Base-by-base conservation (phyloP, 1,284 basidiomycete species). In the Apiotrichum siamense region DNA sequence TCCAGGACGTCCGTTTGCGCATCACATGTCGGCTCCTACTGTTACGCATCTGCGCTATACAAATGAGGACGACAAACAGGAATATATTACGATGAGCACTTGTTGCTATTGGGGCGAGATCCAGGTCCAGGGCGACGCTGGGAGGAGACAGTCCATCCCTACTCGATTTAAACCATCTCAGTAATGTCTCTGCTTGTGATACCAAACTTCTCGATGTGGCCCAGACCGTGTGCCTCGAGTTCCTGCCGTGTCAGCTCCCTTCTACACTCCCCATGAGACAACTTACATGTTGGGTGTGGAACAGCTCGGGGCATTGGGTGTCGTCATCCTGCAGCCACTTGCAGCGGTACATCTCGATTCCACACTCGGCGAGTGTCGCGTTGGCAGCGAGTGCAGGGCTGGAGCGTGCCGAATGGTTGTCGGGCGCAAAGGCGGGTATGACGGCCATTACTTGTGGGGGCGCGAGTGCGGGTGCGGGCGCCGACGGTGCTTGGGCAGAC, bases 271-370 rank as follows among this genome's bases (percentile, higher is more conserved):
- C 20, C 2, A 4, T 6, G 13, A 29, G 13, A 4, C 20, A 9
- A 52, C 55, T 33, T 51, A 61, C 50, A 13, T 58, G 44, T 7
- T 45, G 49, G 20, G 59, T 44, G n/a, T 59, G 44, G 46, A 52
- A 55, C 18, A 58, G 46, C 43, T 54, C 54, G 7, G 46, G 46
- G 32, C 57, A 58, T 15, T 27, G 36, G 15, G 18, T 10, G 12
- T 43, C 44, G n/a, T 32, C 43, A 3, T 40, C 47, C 3, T 47
- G 40, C 11, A 26, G 38, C 61, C 59, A 60, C 50, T 61, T 61
- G 44, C 59, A 59, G 27, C 48, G 37, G 40, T 52, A 57, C 32
- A 47, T 50, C 15, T 52, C 47, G 33, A 52, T 47, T n/a, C 44
- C 46, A 20, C 50, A 52, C 25, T 46, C 51, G 1, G 47, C 46